A percentile compares a stretch with the other conserved stretches of the same genome.
Evolutionary conservation across 164 flowering plant genomes (phyloP).

Genomic region (Kingdonia uniflora): DNA sequence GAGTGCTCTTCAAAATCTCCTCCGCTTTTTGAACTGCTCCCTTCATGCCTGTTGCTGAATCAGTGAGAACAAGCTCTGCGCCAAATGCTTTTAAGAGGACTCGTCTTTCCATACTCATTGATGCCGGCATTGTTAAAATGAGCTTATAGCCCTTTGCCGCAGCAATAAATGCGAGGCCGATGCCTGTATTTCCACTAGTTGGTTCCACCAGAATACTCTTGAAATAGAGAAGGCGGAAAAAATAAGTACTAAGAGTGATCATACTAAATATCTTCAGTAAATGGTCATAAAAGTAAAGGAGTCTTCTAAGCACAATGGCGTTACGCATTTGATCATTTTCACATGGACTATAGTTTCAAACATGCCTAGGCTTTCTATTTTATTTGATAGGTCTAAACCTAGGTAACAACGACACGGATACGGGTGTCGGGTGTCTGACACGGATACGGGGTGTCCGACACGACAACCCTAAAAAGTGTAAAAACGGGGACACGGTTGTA

Average conservation of each 20-base stretch:
- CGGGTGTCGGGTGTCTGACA: too few species aligned
- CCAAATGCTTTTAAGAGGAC: constrained; percentile 86
- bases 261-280: background rate
- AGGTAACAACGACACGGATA: too few species aligned
- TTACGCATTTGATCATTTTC: too few species aligned
- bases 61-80: constrained; percentile 76
- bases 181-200: constrained; percentile 92
- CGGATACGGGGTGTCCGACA: too few species aligned
- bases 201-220: constrained; percentile 83
- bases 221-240: background rate
- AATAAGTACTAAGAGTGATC: constrained; percentile 2
- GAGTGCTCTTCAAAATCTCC: constrained; percentile 62
- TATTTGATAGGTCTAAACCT: too few species aligned
- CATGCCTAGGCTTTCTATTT: too few species aligned
- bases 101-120: constrained; percentile 88
- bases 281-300: too few species aligned
- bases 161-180: constrained; percentile 90
- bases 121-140: constrained; percentile 87
- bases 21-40: constrained; percentile 84
- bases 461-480: too few species aligned
- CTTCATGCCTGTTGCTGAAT: constrained; percentile 75
- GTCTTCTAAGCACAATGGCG: too few species aligned
- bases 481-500: too few species aligned
- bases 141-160: constrained; percentile 79
- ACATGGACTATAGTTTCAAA: too few species aligned